Base-by-base conservation (phyloP, 2,329 filamentous ascomycete genomes). In the Apiospora koreana region DNA sequence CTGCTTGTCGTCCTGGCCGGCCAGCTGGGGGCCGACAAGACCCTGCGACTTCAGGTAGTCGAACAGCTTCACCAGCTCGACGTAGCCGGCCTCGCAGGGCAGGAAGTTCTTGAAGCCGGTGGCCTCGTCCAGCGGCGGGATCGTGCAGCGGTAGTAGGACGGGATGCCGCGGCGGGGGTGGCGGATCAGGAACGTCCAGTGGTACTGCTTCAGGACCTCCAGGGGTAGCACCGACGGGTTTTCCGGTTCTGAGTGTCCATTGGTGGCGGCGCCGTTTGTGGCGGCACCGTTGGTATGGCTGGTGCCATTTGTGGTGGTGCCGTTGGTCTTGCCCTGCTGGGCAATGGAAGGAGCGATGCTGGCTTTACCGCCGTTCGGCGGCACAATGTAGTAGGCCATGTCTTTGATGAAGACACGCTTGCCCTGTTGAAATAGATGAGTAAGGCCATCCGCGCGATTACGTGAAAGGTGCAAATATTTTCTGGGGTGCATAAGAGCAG, bases 351-450 rank as follows among this genome's bases (percentile, higher is more conserved):
- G 93, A 12, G 94, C 94, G 71, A 96, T 89, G 66, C 85, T 86
- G 67, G 93, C 88, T 18, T 88, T 85, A 76, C 92, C 88, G 65
- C 87, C 86, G 73, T 92, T 85, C 3, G 94, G 93, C 6, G 94
- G 93, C 73, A 97, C 86, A 74, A 98, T 86, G 81, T 98, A 98
- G 82, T 98, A 92, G 69, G 93, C 92, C 84, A 98, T 99, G 81
- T 98, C 96, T 82, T 99, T 99, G 88, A 99, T 96, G 84, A 98
- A 98, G 76, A 97, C 85, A 76, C 95, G 93, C 85, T 97, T 97
- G 77, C 91, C 93, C 93, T 97, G 75, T 18, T 68, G 14, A 23
- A 46, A 67, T 5, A 67, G 45, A 35, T 67, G 65, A 67, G 65
- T 46, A 67, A 43, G 16, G 25, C 65, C 65, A 46, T 67, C 31